Evolutionary conservation across 1,284 basidiomycete genomes (phyloP), one percentile per base, ranked within the genome.

Genomic region (Takashimella koratensis): DNA sequence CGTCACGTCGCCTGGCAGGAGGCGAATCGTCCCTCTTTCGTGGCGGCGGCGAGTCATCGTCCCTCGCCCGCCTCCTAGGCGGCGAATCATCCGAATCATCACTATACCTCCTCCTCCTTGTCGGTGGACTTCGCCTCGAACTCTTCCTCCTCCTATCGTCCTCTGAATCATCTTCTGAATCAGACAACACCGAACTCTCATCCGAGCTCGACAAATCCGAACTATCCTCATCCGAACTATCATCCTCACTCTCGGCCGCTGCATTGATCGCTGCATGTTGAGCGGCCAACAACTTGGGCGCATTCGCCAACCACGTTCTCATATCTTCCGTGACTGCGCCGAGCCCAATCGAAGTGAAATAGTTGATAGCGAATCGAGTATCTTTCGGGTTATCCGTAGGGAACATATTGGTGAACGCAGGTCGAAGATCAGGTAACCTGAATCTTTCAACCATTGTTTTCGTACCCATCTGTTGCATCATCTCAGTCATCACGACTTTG

Each of bases 321-420:
- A 98, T 98, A 26, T 88, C 87, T 74, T 98, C 95, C 0, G 95
- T 98, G 55, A 97, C 76, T 8, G 83, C 81, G 56, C 96, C 96
- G 54, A 98, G 70, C 0, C 91, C 92, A 63, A 98, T 87, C 70
- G 88, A 91, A 2, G 95, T 98, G 68, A 92, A 92, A 78, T 95
- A 97, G 74, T 98, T 98, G 85, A 98, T 97, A 4, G 92, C 84
- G 78, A 98, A 98, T 43, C 95, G 83, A 0, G 95, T 98, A 68
- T 98, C 89, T 77, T 94, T 95, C 1, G 95, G 95, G 60, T 95
- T 87, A 74, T 97, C 93, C 77, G 86, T 84, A 0, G 95, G 96
- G 84, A 98, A 97, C 84, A 98, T 90, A 42, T 85, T 85, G 43
- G 78, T 79, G 74, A 87, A 91, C 6, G 83, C 84, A 25, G 81